Base-by-base conservation (phyloP, 768 basidiomycete genomes). In the Rhodotorula kratochvilovae region DNA sequence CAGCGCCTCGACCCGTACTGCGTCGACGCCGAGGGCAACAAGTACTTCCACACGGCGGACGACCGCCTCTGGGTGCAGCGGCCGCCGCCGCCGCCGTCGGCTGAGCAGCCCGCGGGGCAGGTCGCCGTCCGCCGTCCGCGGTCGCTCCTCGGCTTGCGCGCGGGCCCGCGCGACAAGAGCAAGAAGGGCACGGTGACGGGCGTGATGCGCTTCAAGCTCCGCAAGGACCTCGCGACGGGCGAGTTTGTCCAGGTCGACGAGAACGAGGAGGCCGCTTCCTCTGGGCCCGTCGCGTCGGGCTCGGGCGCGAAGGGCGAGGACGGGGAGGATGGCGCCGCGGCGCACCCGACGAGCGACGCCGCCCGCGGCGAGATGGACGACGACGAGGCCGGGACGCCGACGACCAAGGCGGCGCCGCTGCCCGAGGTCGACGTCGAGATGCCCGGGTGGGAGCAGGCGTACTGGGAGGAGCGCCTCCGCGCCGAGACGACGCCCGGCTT, bases 401-500 rank as follows among this genome's bases (percentile, higher is more conserved):
- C 39, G 39, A 6, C 8, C 39, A 39, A 39, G 39, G 8, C 39
- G 39, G 39, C 39, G 27, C 39, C 29, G 50, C 50, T 27, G 68
- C 39, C 23, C 35, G 39, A 68, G 73, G 64, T 72, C 56, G 73
- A 70, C 29, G 64, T 59, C 50, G 75, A 71, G 57, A 69, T 74
- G 59, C 66, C 70, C 17, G 73, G 72, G 31, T 76, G 76, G 77
- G 75, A 72, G 50, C 63, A 63, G 21, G 68, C 66, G 23, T 70
- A 76, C 35, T 74, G 74, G 65, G 72, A 57, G 42, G 78, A 71
- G 51, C 36, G 72, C 54, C 51, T 35, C 65, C 58, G 36, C n/a
- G 67, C 59, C 10, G 82, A 82, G 25, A 61, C 56, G 31, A 71
- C 70, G 46, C 70, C 70, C 3, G 85, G 84, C 59, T 90, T 90